Base-by-base conservation (phyloP, 2,329 filamentous ascomycete species). In the Macroventuria anomochaeta region DNA sequence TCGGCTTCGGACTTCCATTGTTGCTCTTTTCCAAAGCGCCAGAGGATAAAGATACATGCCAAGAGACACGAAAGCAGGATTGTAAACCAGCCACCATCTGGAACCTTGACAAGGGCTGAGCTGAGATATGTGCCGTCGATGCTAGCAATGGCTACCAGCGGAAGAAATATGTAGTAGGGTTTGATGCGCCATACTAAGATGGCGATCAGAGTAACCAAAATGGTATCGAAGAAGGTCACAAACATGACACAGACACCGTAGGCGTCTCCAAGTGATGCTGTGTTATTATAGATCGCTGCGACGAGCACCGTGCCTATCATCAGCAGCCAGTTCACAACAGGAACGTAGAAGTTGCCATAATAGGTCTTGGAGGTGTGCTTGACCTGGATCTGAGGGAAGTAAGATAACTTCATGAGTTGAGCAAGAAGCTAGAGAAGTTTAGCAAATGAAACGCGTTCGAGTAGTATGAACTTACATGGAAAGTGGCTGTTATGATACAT, bases 221-320 rank as follows among this genome's bases (percentile, higher is more conserved):
- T 88, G 0, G 89, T 92, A 49, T 88, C 88, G 67, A 93, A 86
- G 68, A 92, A 90, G 0, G 89, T 90, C 36, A 93, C 89, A 41
- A 90, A 84, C 63, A 92, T 91, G 69, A 93, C 89, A 60, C 90
- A 93, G 6, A 90, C 86, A 34, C 89, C 88, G 62, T 92, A 92
- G 0, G 89, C 89, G 63, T 91, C 85, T 23, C 89, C 89, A 0
- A 91, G 80, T 1, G 69, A 51, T 59, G 80, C 70, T 59, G 84
- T 82, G 62, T 90, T 88, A 68, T 86, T 89, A 75, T 90, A 93
- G 4, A 90, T 83, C 0, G 84, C 85, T 0, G 89, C 88, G 6
- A 93, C 85, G 7, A 91, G 76, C 12, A 93, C 81, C 0, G 88
- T 88, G 1, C 88, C 88, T 28, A 89, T 78, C 86, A 92, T 88